A percentile compares a stretch with the other conserved stretches of the same genome.
Conservation (phyloP, 495 filamentous ascomycete genomes). For the Hypomontagnella submonticulosa region DNA sequence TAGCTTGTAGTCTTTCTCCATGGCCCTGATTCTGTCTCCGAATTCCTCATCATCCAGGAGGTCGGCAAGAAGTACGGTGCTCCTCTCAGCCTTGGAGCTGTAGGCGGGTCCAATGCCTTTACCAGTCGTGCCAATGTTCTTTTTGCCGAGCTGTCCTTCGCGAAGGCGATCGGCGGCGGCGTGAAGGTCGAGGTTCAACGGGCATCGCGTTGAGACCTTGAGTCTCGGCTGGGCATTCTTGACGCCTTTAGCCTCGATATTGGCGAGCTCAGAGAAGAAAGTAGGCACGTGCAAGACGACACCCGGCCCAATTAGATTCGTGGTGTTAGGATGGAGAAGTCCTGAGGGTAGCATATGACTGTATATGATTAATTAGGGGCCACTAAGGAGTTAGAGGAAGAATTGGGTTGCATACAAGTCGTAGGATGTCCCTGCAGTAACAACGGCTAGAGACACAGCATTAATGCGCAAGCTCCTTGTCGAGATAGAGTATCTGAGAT, state of each 20-base stretch:
- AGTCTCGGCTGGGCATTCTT: constrained; percentile 71
- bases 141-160: constrained; percentile 74
- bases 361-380: constrained; percentile 2
- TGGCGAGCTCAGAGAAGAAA: constrained; percentile 87
- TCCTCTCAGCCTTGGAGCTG: constrained; percentile 80
- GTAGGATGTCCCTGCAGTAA: constrained; percentile 29
- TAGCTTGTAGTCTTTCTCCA: constrained; percentile 74
- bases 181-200: constrained; percentile 88
- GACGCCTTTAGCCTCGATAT: constrained; percentile 77
- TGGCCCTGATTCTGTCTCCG: constrained; percentile 74
- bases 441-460: constrained; percentile 21
- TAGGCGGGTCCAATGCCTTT: constrained; percentile 84
- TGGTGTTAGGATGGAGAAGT: constrained; percentile 77
- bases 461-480: constrained; percentile 1
- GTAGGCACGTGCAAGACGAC: constrained; percentile 76
- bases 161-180: constrained; percentile 83
- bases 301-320: constrained; percentile 88
- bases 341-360: constrained; percentile 71
- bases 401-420: constrained; percentile 28
- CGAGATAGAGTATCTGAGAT: neutral
- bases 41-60: constrained; percentile 75
- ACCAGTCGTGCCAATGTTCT: constrained; percentile 67
- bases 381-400: neutral
- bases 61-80: constrained; percentile 78
- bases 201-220: constrained; percentile 82